Base-by-base conservation (phyloP, 2,329 filamentous ascomycete species). In the Monascus ruber region DNA sequence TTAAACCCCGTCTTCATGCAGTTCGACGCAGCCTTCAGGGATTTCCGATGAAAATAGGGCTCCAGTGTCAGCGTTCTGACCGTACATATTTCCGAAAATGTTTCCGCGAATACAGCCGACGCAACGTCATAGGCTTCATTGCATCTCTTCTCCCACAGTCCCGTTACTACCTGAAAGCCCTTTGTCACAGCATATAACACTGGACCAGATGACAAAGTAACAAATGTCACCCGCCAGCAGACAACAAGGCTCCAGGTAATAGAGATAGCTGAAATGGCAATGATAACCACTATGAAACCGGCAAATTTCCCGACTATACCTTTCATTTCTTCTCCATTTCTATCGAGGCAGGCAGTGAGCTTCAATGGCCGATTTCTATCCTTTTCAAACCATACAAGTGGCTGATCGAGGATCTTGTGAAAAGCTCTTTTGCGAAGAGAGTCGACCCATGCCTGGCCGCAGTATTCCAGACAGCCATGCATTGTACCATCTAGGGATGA, bases 311-410 rank as follows among this genome's bases (percentile, higher is more conserved):
- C 83, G 0, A 94, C 71, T 0, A 96, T 66, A 49, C 85, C 87
- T 6, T 84, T 76, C 76, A 91, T 88, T 55, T 94, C 86, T 56
- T 96, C 87, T 0, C 82, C 83, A 50, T 85, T 84, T 10, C 82
- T 75, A 51, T 94, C 85, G 0, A 96, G 71, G 34, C 74, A 81
- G 43, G 85, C 79, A 1, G 72, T 77, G 33, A 96, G 70, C 2
- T 71, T 69, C 1, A 70, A 68, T 0, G 81, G 66, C 0, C 73
- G 76, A 56, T 91, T 83, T 28, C 70, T 68, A 2, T 81, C 70
- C 36, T 72, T 66, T 46, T 86, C 80, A 49, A 94, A 94, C 81
- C 87, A 96, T 4, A 73, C 62, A 44, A 74, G 79, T 1, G 85
- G 82, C 53, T 95, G 89, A 31, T 74, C 70, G 1, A 96, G 68